A percentile compares a stretch with the other conserved stretches of the same genome.
Evolutionary conservation across 1,139 yeast species (phyloP).

Genomic region (Yamadazyma siamensis): DNA sequence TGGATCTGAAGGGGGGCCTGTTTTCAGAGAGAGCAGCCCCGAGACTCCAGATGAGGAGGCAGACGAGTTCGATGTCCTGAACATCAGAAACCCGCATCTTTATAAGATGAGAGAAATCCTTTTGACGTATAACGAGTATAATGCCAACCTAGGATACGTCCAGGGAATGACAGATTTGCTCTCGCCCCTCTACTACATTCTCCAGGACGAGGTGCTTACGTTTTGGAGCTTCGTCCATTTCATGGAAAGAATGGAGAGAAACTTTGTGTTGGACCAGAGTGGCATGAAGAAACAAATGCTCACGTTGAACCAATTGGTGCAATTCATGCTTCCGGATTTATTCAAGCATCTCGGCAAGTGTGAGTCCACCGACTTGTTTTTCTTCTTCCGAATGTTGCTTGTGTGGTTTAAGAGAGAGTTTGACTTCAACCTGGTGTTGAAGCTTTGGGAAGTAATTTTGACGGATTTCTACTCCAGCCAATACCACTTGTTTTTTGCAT

Average conservation of each 20-base stretch:
- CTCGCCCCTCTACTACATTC: constrained; percentile 76
- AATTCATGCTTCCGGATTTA: constrained; percentile 81
- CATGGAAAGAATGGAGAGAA: constrained; percentile 95
- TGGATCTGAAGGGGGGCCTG: constrained; percentile 20
- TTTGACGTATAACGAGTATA: constrained; percentile 81
- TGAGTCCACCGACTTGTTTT: constrained; percentile 85
- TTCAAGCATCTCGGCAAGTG: constrained; percentile 81
- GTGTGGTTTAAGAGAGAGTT: constrained; percentile 97
- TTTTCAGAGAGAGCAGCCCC: constrained; percentile 29
- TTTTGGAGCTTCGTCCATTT: constrained; percentile 88
- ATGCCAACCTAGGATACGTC: constrained; percentile 83
- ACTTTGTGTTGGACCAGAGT: constrained; percentile 83
- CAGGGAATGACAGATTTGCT: constrained; percentile 97
- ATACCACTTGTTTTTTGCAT: constrained; percentile 80
- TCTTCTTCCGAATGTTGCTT: constrained; percentile 89
- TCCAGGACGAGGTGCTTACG: constrained; percentile 74
- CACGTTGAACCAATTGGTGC: constrained; percentile 77
- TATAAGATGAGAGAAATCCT: constrained; percentile 72
- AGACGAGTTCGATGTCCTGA: constrained; percentile 47
- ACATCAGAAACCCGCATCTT: constrained; percentile 66
- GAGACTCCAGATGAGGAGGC: constrained; percentile 49
- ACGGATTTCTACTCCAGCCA: constrained; percentile 85
- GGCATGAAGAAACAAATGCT: constrained; percentile 91
- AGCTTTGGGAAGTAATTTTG: constrained; percentile 89
- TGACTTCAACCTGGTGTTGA: constrained; percentile 70